These are phyloP conservation scores for Hygrophila difformis DNA, from an alignment of 257 asterid species.

Conservation along the genomic window DNA sequence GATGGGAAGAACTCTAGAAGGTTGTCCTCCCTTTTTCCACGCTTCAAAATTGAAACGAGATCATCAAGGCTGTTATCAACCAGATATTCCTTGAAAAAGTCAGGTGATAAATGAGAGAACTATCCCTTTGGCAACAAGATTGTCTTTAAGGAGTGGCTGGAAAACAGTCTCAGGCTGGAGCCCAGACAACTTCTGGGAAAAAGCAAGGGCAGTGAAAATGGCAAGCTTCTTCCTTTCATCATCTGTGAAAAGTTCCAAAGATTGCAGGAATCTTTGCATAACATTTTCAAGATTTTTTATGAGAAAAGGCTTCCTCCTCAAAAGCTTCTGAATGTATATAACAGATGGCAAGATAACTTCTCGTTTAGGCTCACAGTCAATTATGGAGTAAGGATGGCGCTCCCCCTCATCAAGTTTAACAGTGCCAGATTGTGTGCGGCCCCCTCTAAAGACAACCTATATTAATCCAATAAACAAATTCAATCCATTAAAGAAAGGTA, in stretches of 20 bases:
- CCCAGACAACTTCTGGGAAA: conserved; percentile 95
- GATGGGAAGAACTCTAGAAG: conserved; percentile 87
- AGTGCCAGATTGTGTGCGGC: conserved; percentile 98
- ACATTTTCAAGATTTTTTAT: conserved; percentile 99
- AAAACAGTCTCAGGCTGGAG: conserved; percentile 96
- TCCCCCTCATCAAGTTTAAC: conserved; percentile 98
- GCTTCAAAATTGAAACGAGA: conserved; percentile 75
- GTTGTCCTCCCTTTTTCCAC: conserved; percentile 92
- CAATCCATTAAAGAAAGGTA: conserved; percentile 13
- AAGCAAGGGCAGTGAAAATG: conserved; percentile 96
- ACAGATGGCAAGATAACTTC: conserved; percentile 88
- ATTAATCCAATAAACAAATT: conserved; percentile 18
- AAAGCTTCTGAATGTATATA: conserved; percentile 76
- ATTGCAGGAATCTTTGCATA: conserved; percentile 84
- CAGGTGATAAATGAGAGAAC: conserved; percentile 87
- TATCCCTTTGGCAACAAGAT: conserved; percentile 95
- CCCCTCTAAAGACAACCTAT: conserved; percentile 88
- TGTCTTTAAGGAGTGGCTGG: conserved; percentile 96
- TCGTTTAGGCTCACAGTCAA: conserved; percentile 76
- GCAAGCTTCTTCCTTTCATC: conserved; percentile 98
- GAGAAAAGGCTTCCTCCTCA: conserved; percentile 87
- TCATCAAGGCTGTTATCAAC: conserved; percentile 96
- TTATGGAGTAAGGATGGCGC: conserved; percentile 80
- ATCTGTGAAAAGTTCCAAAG: conserved; percentile 88
- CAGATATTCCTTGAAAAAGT: conserved; percentile 92